Conservation (phyloP, 139 green algal species). For the Closterium sp. region DNA sequence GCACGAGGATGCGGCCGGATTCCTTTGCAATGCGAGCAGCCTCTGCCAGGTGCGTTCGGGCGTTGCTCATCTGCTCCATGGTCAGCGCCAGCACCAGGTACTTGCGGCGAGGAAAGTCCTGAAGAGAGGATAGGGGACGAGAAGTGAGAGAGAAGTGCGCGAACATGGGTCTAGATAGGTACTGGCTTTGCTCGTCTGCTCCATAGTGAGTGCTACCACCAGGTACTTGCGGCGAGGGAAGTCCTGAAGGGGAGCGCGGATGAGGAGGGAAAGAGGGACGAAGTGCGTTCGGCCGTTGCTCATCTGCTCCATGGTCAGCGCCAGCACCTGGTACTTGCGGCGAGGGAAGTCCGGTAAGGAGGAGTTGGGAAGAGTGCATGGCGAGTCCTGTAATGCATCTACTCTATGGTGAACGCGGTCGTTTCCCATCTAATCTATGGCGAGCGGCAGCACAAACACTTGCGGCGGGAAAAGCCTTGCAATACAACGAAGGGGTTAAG, state of each 20-base stretch:
- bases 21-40: background rate
- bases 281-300: background rate
- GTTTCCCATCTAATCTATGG: too few species aligned
- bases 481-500: too few species aligned
- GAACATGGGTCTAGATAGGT: background rate
- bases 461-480: too few species aligned
- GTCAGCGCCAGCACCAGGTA: background rate
- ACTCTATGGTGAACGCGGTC: background rate
- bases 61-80: background rate
- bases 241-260: too few species aligned
- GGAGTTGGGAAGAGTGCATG: background rate
- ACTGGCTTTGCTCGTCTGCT: too few species aligned
- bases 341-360: background rate
- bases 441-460: too few species aligned
- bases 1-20: background rate
- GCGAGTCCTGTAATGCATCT: background rate
- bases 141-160: background rate
- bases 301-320: background rate
- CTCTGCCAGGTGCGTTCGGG: background rate
- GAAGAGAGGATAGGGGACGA: too few species aligned
- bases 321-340: background rate
- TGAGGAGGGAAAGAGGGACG: too few species aligned
- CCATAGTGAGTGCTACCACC: too few species aligned
- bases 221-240: too few species aligned
- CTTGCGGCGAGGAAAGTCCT: background rate